Evolutionary conservation across 108 stramenopile genomes (phyloP).

Genomic region (Bacterosira constricta): DNA sequence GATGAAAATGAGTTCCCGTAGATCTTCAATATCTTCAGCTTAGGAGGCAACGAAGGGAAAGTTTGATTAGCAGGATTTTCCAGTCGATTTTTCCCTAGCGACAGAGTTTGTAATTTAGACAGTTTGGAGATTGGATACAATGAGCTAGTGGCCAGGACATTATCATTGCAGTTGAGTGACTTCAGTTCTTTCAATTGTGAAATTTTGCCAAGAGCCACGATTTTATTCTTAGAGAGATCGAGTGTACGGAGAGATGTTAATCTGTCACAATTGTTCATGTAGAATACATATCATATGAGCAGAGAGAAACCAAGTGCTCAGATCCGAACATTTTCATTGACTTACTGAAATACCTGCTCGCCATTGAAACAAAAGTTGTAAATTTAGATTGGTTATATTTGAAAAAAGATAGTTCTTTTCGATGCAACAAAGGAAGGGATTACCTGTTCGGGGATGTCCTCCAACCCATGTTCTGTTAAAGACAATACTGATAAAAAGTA

Average conservation of each 20-base stretch:
- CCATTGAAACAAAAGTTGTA: too few species aligned
- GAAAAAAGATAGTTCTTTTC: too few species aligned
- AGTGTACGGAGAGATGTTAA: slow-evolving; percentile 68
- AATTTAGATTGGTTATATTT: too few species aligned
- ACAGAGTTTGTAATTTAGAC: slow-evolving; percentile 72
- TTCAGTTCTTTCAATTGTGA: slow-evolving; percentile 64
- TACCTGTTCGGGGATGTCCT: slow-evolving; percentile 60
- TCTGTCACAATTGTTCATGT: slow-evolving; percentile 24
- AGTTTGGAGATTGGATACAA: slow-evolving; percentile 56
- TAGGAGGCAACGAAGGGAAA: slow-evolving; percentile 54
- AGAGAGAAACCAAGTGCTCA: too few species aligned
- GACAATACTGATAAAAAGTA: slow-evolving; percentile 58
- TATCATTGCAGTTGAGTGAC: slow-evolving; percentile 78
- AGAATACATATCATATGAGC: background rate
- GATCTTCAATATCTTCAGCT: slow-evolving; percentile 67
- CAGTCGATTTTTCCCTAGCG: slow-evolving; percentile 65
- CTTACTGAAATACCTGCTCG: slow-evolving; percentile 81
- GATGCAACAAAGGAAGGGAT: too few species aligned
- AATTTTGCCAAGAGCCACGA: slow-evolving; percentile 54
- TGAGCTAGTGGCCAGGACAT: slow-evolving; percentile 56
- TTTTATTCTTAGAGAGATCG: slow-evolving; percentile 78
- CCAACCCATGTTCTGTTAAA: slow-evolving; percentile 76
- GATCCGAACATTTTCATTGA: slow-evolving; percentile 7
- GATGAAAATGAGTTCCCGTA: slow-evolving; percentile 53
- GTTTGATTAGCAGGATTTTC: slow-evolving; percentile 43